Base-by-base conservation (phyloP, 495 filamentous ascomycete species). In the Podospora conica region DNA sequence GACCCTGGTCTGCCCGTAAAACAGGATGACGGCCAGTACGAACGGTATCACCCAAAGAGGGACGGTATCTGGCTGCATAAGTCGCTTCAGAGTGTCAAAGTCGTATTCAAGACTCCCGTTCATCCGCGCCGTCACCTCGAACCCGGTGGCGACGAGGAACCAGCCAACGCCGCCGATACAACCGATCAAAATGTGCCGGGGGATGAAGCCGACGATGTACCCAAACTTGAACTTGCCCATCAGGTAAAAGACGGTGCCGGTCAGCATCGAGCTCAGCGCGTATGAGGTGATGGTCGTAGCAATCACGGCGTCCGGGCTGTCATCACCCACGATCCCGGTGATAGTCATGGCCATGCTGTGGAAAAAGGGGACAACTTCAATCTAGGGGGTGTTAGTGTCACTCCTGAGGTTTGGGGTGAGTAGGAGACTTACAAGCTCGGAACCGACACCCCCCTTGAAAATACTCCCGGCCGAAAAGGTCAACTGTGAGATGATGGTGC, bases 151-250 rank as follows among this genome's bases (percentile, higher is more conserved):
- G 58, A 97, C 79, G 24, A 98, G 84, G 76, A 98, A 98, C 82
- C 91, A 96, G n/a, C 95, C 95, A 22, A 98, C 96, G 63, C 95
- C 95, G 53, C 96, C 95, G 66, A 98, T 98, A 72, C 96, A 97
- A 24, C 95, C 95, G 56, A 96, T 91, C n/a, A 98, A 77, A 68
- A 98, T 98, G 67, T 96, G 93, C 31, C 93, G 86, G 27, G 95
- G 95, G 69, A 98, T 97, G 80, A 97, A 98, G 23, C 93, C 94
- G 64, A 97, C 92, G 29, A 98, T 83, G 58, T 91, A 92, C 20
- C 95, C 95, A 63, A 97, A 84, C 66, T 86, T 88, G 75, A 90
- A 94, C 27, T 80, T 83, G 61, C 95, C 96, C 83, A 98, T 93
- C 9, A 90, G 74, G 73, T 92, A 96, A 81, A 98, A 98, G 3